Base-by-base conservation (phyloP, 1,284 basidiomycete species). In the Ustilago lituana region DNA sequence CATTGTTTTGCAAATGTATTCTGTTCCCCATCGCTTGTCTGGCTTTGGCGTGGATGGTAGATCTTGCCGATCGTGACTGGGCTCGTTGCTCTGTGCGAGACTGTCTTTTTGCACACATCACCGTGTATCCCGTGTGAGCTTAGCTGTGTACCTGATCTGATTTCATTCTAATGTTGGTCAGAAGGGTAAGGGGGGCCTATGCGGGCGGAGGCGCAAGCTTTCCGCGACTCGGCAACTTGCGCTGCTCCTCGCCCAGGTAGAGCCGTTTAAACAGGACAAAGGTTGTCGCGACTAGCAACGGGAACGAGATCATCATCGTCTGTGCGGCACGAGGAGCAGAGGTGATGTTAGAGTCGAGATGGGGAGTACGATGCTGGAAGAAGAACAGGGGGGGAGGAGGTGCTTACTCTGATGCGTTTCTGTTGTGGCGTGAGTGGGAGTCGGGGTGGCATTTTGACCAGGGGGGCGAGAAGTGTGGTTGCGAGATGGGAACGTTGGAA, bases 201-300 rank as follows among this genome's bases (percentile, higher is more conserved):
- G 68, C 68, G 1, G 68, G 68, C 1, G 35, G 47, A 14, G 62
- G 38, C n/a, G 52, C 48, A 20, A 71, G 62, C 24, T 62, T 66
- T 1, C 68, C 63, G 3, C 60, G 62, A n/a, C 32, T 37, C 7
- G 75, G 74, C 3, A 77, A 50, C 17, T 60, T 69, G 4, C 65
- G 43, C 48, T 78, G 77, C 51, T 79, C 71, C 38, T 77, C 71
- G 22, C 77, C 77, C 5, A 79, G 43, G 31, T 76, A 78, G 10
- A 79, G 65, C 11, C 77, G 63, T 48, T 78, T 79, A 60, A 74
- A 71, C 7, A 79, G 69, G 19, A 79, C 70, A 9, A 74, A 73
- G 12, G 53, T 45, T 2, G 72, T 71, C 3, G 63, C 72, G 15
- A 74, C 63, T 12, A 71, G 51, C 1, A 74, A 36, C 0, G 72